Conservation (phyloP, 768 basidiomycete species). For the Fistulinella prunicolor region DNA sequence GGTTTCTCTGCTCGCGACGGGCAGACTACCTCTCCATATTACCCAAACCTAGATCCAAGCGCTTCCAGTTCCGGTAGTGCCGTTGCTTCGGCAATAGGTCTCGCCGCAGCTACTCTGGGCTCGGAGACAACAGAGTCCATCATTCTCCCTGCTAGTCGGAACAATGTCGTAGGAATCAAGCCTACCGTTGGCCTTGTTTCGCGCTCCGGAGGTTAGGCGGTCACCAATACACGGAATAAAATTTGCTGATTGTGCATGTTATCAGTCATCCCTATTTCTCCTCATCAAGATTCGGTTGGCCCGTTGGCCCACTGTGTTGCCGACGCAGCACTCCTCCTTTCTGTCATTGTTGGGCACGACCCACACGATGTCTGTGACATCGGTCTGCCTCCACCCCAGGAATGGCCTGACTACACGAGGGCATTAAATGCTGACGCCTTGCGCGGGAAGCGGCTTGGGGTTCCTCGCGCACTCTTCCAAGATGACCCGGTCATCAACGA, state of each 20-base stretch:
- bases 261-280: slow-evolving; percentile 46
- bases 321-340: slow-evolving; percentile 39
- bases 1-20: slow-evolving; percentile 49
- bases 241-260: background rate
- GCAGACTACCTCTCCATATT: slow-evolving; percentile 41
- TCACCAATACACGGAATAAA: background rate
- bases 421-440: slow-evolving; percentile 48
- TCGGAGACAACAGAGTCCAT: slow-evolving; percentile 51
- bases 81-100: slow-evolving; percentile 42
- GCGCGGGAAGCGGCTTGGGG: slow-evolving; percentile 43
- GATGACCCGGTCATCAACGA: slow-evolving; percentile 25
- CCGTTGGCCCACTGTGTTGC: slow-evolving; percentile 36
- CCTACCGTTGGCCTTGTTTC: slow-evolving; percentile 43
- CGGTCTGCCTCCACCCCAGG: slow-evolving; percentile 42
- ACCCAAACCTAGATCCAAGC: slow-evolving; percentile 39
- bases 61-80: slow-evolving; percentile 45
- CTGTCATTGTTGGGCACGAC: slow-evolving; percentile 43
- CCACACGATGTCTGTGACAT: slow-evolving; percentile 36
- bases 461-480: slow-evolving; percentile 37
- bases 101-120: slow-evolving; percentile 43
- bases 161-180: slow-evolving; percentile 45
- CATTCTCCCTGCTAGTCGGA: slow-evolving; percentile 39
- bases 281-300: slow-evolving; percentile 41
- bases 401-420: slow-evolving; percentile 53
- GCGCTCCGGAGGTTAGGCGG: slow-evolving; percentile 33